Evolutionary conservation across 257 asterid genomes (phyloP).

Genomic region (Primulina huaijiensis): DNA sequence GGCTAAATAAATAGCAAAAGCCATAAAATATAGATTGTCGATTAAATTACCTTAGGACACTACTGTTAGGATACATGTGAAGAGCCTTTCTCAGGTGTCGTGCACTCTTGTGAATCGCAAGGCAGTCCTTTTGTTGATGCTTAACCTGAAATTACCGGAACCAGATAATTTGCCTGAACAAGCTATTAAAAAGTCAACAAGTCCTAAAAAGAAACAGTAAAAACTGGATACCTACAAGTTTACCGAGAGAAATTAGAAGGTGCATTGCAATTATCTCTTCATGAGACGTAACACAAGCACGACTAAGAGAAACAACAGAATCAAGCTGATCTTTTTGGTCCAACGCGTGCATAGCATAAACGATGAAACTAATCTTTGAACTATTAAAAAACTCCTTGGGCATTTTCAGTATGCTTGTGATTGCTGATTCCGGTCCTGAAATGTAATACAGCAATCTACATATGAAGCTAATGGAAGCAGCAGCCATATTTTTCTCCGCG

Average conservation of each 20-base stretch:
- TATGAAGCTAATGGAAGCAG: constrained; percentile 63
- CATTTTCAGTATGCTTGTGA: constrained; percentile 68
- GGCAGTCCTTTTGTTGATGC: constrained; percentile 41
- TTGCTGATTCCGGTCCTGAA: constrained; percentile 73
- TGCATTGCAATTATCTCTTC: constrained; percentile 71
- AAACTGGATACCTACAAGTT: constrained; percentile 60
- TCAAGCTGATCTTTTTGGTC: constrained; percentile 69
- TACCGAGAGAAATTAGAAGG: constrained; percentile 57
- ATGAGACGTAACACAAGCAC: constrained; percentile 47
- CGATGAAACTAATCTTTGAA: constrained; percentile 61
- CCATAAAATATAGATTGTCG: constrained; percentile 1
- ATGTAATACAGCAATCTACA: constrained; percentile 66
- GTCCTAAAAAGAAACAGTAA: constrained; percentile 17
- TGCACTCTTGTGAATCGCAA: constrained; percentile 66
- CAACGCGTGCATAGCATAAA: constrained; percentile 73
- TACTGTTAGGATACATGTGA: constrained; percentile 80
- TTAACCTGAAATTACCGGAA: constrained; percentile 58
- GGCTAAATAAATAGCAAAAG: background rate
- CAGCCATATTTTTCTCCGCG: constrained; percentile 60
- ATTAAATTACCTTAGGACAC: constrained; percentile 57
- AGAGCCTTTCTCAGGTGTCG: constrained; percentile 78
- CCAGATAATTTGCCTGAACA: constrained; percentile 19
- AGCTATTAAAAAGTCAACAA: constrained; percentile 9
- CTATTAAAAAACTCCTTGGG: constrained; percentile 67
- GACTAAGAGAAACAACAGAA: constrained; percentile 65